These are phyloP conservation scores for Colletotrichum sp. DNA, from an alignment of 2,329 filamentous ascomycete genomes.

Conservation along the genomic window DNA sequence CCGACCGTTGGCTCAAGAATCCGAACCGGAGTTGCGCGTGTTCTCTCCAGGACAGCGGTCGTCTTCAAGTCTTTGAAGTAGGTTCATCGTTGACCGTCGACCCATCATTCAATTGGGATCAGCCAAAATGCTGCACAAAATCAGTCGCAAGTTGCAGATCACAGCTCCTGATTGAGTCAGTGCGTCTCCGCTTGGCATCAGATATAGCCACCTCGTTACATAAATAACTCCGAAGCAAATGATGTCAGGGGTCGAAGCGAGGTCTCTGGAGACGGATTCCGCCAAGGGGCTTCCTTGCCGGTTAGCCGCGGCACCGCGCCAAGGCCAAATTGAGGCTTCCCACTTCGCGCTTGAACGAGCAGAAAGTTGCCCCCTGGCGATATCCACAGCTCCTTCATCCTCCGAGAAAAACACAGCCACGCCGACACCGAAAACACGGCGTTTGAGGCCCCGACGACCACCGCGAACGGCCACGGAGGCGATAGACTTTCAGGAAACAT, in stretches of 20 bases:
- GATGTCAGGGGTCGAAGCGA: not conserved
- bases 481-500: not conserved
- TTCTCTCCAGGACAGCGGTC: not conserved
- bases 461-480: not conserved
- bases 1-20: not conserved
- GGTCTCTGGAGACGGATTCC: not conserved
- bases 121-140: not conserved
- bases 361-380: not conserved
- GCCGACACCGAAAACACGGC: conserved; percentile 12
- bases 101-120: not conserved
- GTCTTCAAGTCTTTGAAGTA: not conserved
- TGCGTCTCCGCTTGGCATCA: not conserved
- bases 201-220: not conserved
- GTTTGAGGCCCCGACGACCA: not conserved
- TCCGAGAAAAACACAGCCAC: conserved; percentile 1
- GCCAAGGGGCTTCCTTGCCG: conserved; percentile 11
- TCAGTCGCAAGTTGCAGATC: not conserved
- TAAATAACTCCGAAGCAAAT: not conserved
- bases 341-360: not conserved
- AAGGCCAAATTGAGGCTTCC: not conserved
- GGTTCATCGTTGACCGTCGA: not conserved
- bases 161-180: not conserved
- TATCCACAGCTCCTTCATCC: not conserved
- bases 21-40: not conserved
- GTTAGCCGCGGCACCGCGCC: not conserved